phyloP scores from a whole-genome alignment of 2,329 filamentous ascomycete genomes.

The Phaeosphaeria sp. region DNA sequence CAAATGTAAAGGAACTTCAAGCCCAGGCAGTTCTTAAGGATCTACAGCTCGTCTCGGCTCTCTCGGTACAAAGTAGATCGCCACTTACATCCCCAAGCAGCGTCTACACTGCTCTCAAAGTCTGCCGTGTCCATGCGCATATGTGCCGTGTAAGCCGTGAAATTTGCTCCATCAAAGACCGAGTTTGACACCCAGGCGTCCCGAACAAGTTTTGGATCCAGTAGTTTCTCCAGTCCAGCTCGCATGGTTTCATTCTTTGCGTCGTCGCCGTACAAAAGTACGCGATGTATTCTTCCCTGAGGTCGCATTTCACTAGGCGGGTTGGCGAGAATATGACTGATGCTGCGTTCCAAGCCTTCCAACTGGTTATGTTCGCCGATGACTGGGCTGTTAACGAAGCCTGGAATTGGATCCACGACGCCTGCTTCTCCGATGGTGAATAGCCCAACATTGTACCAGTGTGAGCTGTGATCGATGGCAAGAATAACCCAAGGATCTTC shows the following conservation, averaged over 20 bases:
- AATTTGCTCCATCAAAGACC: conserved; percentile 10
- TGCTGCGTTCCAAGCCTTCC: conserved; percentile 2
- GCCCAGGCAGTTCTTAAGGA: neutral
- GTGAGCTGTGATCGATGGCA: conserved; percentile 4
- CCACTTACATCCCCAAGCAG: conserved; percentile 10
- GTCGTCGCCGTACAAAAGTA: conserved; percentile 18
- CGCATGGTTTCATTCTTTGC: conserved; percentile 7
- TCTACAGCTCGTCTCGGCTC: neutral
- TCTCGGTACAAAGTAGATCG: conserved; percentile 7
- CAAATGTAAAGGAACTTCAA: neutral
- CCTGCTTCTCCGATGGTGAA: conserved; percentile 10
- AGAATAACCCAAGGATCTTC: conserved; percentile 9
- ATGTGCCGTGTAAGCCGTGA: conserved; percentile 4
- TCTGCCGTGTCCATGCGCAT: conserved; percentile 5
- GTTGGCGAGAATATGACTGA: conserved; percentile 10
- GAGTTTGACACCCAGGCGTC: conserved; percentile 7
- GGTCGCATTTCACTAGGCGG: conserved; percentile 4
- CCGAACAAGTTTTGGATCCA: conserved; percentile 5
- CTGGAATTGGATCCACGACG: conserved; percentile 8
- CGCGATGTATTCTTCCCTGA: neutral
- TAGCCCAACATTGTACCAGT: conserved; percentile 12
- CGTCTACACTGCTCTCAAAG: conserved; percentile 1
- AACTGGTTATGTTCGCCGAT: conserved; percentile 7
- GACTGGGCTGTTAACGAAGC: conserved; percentile 4
- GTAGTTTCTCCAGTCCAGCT: conserved; percentile 2